Evolutionary conservation across 371 early-diverging fungal genomes (phyloP).

Genomic region (Fennellomyces sp.): DNA sequence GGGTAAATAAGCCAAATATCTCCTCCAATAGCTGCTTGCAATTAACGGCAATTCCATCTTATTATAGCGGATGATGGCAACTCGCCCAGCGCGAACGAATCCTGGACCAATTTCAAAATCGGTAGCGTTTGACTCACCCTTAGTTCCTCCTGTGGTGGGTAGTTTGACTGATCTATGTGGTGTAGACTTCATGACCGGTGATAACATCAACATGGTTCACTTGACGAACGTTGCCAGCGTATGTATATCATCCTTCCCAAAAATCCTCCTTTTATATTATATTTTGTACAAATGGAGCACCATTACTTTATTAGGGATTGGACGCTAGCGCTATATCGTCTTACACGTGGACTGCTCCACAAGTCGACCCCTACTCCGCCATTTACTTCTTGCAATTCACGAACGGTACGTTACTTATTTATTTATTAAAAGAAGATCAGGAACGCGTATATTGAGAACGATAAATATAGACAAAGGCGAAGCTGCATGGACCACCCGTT

Average conservation of each 20-base stretch:
- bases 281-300: neutral
- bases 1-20: conserved; percentile 14
- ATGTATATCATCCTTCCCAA: neutral
- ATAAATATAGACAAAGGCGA: conserved; percentile 12
- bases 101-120: conserved; percentile 35
- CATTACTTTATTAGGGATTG: conserved; percentile 17
- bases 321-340: conserved; percentile 17
- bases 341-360: conserved; percentile 31
- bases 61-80: conserved; percentile 23
- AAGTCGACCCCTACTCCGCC: conserved; percentile 33
- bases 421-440: neutral
- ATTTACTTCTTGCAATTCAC: conserved; percentile 42
- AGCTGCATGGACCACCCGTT: conserved; percentile 38
- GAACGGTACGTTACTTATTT: conserved; percentile 17
- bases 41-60: neutral
- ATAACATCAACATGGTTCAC: conserved; percentile 31
- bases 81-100: conserved; percentile 11
- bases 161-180: too few relatives aligned
- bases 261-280: conserved; percentile 1
- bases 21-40: neutral
- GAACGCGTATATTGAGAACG: too few relatives aligned
- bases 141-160: too few relatives aligned
- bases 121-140: too few relatives aligned
- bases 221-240: conserved; percentile 32
- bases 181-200: conserved; percentile 44